Evolutionary conservation across 768 basidiomycete species (phyloP).

Genomic region (Lactarius tabidus): DNA sequence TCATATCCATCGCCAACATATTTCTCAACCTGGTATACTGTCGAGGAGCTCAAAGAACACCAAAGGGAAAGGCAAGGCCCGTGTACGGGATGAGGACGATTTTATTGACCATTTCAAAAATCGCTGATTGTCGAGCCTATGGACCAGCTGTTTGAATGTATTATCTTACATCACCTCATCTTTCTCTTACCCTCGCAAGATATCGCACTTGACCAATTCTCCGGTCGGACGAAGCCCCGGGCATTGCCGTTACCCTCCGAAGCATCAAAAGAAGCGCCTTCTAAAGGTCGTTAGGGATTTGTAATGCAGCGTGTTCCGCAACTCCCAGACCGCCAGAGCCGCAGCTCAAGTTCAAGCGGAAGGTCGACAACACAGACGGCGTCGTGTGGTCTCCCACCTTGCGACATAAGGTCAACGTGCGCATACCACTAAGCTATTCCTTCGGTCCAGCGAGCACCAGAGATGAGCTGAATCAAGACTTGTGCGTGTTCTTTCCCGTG

Average conservation of each 20-base stretch:
- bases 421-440: constrained; percentile 73
- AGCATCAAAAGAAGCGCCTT: constrained; percentile 33
- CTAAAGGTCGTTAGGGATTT: constrained; percentile 49
- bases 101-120: constrained; percentile 81
- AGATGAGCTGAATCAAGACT: constrained; percentile 23
- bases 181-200: constrained; percentile 50
- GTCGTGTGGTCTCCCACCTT: constrained; percentile 67
- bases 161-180: neutral
- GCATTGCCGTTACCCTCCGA: constrained; percentile 49
- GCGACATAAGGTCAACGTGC: constrained; percentile 74
- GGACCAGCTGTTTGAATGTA: constrained; percentile 76
- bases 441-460: constrained; percentile 36
- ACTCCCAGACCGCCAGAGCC: constrained; percentile 75
- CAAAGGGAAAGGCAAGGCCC: constrained; percentile 51
- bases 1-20: constrained; percentile 63
- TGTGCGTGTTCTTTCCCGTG: constrained; percentile 5
- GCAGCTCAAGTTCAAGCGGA: constrained; percentile 65
- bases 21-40: constrained; percentile 52
- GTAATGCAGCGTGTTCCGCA: constrained; percentile 70
- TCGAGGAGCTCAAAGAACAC: constrained; percentile 33
- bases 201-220: constrained; percentile 72
- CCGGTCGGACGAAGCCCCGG: constrained; percentile 64
- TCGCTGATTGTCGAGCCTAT: constrained; percentile 74
- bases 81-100: constrained; percentile 68
- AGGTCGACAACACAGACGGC: constrained; percentile 52